phyloP scores from a whole-genome alignment of 495 filamentous ascomycete genomes.

The Corynascus novoguineensis region DNA sequence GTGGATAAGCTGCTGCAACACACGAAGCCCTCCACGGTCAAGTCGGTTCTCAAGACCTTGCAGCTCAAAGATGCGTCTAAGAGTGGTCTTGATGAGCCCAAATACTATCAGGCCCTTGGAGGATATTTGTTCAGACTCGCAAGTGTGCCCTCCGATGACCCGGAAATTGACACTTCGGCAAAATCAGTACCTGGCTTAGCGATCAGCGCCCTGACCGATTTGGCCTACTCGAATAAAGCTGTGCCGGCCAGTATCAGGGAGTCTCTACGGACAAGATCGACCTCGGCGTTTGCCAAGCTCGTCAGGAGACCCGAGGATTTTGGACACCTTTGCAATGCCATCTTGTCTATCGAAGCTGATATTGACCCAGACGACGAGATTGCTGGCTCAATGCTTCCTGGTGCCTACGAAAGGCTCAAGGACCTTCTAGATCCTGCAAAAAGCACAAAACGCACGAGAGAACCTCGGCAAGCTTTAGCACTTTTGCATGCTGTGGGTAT shows the following conservation, averaged over 20 bases:
- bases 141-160: slow-evolving; percentile 20
- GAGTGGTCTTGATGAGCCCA: slow-evolving; percentile 32
- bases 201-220: slow-evolving; percentile 41
- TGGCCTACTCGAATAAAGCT: slow-evolving; percentile 48
- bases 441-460: slow-evolving; percentile 33
- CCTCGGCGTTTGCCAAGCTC: slow-evolving; percentile 59
- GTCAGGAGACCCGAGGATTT: slow-evolving; percentile 56
- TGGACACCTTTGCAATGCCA: slow-evolving; percentile 43
- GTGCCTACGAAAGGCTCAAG: slow-evolving; percentile 59
- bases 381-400: slow-evolving; percentile 48
- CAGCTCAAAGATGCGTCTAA: slow-evolving; percentile 28
- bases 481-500: slow-evolving; percentile 82
- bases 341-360: slow-evolving; percentile 42
- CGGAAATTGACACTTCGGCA: slow-evolving; percentile 13
- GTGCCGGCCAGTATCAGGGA: slow-evolving; percentile 57
- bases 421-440: slow-evolving; percentile 59
- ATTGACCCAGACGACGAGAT: slow-evolving; percentile 59
- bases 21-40: slow-evolving; percentile 50
- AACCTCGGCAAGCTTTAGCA: slow-evolving; percentile 56
- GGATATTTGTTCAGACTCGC: slow-evolving; percentile 49
- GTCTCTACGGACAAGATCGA: slow-evolving; percentile 62
- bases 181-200: slow-evolving; percentile 36
- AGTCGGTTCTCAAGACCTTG: slow-evolving; percentile 40
- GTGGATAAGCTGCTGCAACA: slow-evolving; percentile 66
- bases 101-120: slow-evolving; percentile 45